Evolutionary conservation across 805 yeast genomes (phyloP), one percentile per base, ranked within the genome.

Genomic region (Lachancea lanzarotensis): DNA sequence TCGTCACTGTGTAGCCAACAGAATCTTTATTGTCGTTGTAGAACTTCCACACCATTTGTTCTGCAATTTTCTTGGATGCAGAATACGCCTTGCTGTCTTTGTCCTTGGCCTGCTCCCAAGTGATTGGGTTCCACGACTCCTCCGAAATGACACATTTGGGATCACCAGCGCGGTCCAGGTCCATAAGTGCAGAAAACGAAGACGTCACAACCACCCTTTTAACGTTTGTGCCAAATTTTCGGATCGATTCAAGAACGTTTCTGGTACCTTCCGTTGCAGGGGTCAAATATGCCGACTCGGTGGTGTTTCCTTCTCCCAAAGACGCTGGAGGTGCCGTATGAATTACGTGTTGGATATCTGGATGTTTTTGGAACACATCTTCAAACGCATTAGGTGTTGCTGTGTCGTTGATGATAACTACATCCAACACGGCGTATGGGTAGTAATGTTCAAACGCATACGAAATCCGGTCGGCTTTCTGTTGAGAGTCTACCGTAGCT

Each of bases 251-350:
- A 40, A 81, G 60, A n/a, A 78, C 71, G 50, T 75, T 69, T 46
- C 63, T 64, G 25, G 82, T 78, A 32, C 83, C 84, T 16, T 70
- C 57, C 3, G 76, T 62, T 1, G 84, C 84, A 2, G 86, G 85
- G 17, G 59, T 66, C 46, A 79, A 62, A 43, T 79, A 64, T 17
- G 75, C 80, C 38, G 71, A 70, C 46, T 73, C 81, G 22, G 54
- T 56, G 27, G 73, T 65, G 45, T 71, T 66, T 11, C 67, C 60
- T 15, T 68, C 62, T 12, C 71, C 67, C 55, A 70, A 73, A 19
- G 69, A 64, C 56, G 73, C 73, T 11, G 85, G 84, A 13, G 82
- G 74, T 2, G 86, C 85, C 6, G 81, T 72, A 58, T 80, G 86
- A 32, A 79, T 52, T 39, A 81, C 79, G 29, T 72, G 75, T 12